Evolutionary conservation across 2,329 filamentous ascomycete species (phyloP), one percentile per base, ranked within the genome.

Genomic region (Ilyonectria sp.): DNA sequence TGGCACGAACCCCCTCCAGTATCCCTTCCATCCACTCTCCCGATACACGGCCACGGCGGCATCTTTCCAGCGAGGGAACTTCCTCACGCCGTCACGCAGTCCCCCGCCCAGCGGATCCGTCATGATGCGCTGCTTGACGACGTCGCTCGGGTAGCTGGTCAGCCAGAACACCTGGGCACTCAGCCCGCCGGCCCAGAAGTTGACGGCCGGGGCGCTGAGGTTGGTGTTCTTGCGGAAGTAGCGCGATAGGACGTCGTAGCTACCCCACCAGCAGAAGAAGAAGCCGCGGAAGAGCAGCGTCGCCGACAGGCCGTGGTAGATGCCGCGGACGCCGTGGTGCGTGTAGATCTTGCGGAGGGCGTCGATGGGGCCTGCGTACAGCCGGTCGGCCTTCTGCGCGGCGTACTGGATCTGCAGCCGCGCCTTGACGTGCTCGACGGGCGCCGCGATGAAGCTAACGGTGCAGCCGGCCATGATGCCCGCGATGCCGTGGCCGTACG

Each of bases 261-360:
- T 93, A n/a, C 91, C 91, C 96, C 96, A 99, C 95, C 95, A 98
- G 84, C 92, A 96, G 87, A 97, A 98, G 86, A 99, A 99, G 83
- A 95, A 97, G 15, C 91, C 90, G 19, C 96, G 89, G 84, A 98
- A 98, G 54, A 98, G 81, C 55, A 98, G 84, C 0, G 96, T 98
- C 1, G 96, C 93, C 43, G 82, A 85, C 13, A 99, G 87, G 0
- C 96, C 96, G 78, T 94, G 94, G 81, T 95, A 99, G 8, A 99
- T 80, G 40, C 95, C 96, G 23, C 82, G 78, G 3, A 98, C 75
- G 52, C 96, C 95, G 79, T 98, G 94, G 57, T 84, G 79, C n/a
- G 79, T 75, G 78, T 89, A 89, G 52, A 94, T 90, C 81, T 94
- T 95, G 73, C 81, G 82, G 43, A 92, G 80, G 79, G 94, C 97